Evolutionary conservation across 2,329 filamentous ascomycete species (phyloP), one percentile per base, ranked within the genome.

Genomic region (Intubia oerlemansii): DNA sequence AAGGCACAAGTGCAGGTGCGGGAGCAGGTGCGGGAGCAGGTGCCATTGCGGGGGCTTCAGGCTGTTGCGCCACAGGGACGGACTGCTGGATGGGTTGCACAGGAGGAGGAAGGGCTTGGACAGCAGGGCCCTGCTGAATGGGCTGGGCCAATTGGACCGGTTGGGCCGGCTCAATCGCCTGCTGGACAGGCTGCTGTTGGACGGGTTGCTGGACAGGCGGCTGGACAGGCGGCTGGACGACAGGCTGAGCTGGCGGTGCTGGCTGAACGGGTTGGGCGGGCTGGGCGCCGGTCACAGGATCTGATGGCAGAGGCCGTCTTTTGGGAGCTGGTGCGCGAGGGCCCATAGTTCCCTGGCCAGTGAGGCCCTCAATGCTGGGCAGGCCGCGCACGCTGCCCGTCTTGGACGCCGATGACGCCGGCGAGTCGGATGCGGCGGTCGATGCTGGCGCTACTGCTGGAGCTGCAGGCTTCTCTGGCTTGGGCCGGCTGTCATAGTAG

Each of bases 401-500:
- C 13, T 21, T 10, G 22, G 27, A 10, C 22, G 23, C n/a, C 7
- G 29, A 5, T 32, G 35, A 24, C 10, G 15, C 9, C 14, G 27
- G 6, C n/a, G n/a, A n/a, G n/a, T n/a, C n/a, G n/a, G n/a, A n/a
- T 22, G 26, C 26, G 5, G 10, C 13, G 3, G 18, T 5, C 4
- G 14, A 6, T 21, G 26, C 26, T 16, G 28, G 7, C 5, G 10
- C 14, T 49, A 45, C 41, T 52, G 62, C 53, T 44, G 66, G 72
- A 35, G 66, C 60, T 7, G 52, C 53, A 2, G 60, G 53, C 51
- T 76, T 82, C 34, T 90, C 80, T 10, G 64, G 62, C 51, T 88
- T 88, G 13, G 81, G 77, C 16, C 85, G 66, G 32, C 65, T 72
- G 48, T 98, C 88, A 56, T 95, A 98, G 53, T 77, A 98, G 24